Percentiles rank a stretch among this genome's conserved stretches.
Evolutionary conservation across 2,329 filamentous ascomycete genomes (phyloP).

Genomic region (Beauveria sp.): DNA sequence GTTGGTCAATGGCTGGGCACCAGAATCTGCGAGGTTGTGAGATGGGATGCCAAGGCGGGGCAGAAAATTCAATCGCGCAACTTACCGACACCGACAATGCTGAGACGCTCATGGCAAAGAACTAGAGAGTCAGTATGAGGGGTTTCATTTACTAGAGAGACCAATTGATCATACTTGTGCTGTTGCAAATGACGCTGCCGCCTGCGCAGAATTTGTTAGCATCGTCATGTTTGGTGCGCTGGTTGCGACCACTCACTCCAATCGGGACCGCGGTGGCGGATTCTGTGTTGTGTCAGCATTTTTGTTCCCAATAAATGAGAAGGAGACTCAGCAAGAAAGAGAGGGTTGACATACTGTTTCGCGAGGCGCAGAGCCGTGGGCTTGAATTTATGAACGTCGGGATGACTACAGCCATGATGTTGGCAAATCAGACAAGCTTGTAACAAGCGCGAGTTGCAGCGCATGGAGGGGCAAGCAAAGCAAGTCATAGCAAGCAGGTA

Average conservation of each 20-base stretch:
- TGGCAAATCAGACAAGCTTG: constrained; percentile 15
- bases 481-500: constrained; percentile 11
- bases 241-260: constrained; percentile 67
- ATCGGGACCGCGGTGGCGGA: constrained; percentile 94
- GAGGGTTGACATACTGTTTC: constrained; percentile 65
- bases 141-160: neutral
- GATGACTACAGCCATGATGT: constrained; percentile 50
- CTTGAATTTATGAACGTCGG: constrained; percentile 95
- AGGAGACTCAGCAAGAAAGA: neutral
- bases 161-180: constrained; percentile 64
- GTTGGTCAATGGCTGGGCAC: constrained; percentile 91
- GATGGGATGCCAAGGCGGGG: constrained; percentile 7
- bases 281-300: constrained; percentile 38
- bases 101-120: constrained; percentile 93
- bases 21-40: constrained; percentile 58
- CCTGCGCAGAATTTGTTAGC: constrained; percentile 42
- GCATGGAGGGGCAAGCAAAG: constrained; percentile 14
- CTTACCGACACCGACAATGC: constrained; percentile 92
- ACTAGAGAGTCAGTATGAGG: constrained; percentile 45
- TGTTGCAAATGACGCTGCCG: constrained; percentile 81
- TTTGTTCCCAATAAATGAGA: neutral
- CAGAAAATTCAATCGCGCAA: constrained; percentile 17
- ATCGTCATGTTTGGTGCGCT: constrained; percentile 15
- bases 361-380: constrained; percentile 85
- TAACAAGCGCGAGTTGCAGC: neutral